Evolutionary conservation across 1,284 basidiomycete genomes (phyloP).

Genomic region (Agroathelia rolfsii): DNA sequence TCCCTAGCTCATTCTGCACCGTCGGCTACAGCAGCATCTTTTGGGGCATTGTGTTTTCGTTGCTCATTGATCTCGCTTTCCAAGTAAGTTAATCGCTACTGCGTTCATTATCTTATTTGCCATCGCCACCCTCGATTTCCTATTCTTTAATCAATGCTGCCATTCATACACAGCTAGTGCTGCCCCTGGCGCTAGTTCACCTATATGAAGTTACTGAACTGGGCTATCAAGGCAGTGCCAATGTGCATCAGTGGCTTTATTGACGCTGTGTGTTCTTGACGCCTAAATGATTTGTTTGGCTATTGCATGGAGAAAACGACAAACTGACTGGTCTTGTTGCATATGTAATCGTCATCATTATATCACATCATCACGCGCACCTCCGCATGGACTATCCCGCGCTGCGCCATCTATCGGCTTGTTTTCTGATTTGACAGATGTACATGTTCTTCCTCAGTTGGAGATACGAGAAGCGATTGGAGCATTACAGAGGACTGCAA

Average conservation of each 20-base stretch:
- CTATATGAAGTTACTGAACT: too few species aligned
- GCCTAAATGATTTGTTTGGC: too few species aligned
- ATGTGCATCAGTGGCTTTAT: too few species aligned
- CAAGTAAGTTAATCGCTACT: slow-evolving; percentile 39
- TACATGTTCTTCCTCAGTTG: slow-evolving; percentile 69
- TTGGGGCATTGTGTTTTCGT: slow-evolving; percentile 55
- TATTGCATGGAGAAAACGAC: too few species aligned
- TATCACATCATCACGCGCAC: too few species aligned
- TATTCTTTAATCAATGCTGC: slow-evolving; percentile 10
- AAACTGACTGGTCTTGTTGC: too few species aligned
- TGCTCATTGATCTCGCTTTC: slow-evolving; percentile 58
- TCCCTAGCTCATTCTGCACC: slow-evolving; percentile 55
- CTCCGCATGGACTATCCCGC: too few species aligned
- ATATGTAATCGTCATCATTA: too few species aligned
- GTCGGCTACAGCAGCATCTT: slow-evolving; percentile 57
- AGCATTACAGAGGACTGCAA: slow-evolving; percentile 56
- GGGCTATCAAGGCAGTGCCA: too few species aligned
- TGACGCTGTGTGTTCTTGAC: too few species aligned
- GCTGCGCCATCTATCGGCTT: slow-evolving; percentile 4
- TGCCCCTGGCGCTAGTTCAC: slow-evolving; percentile 11
- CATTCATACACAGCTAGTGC: slow-evolving; percentile 11
- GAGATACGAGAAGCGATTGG: slow-evolving; percentile 60
- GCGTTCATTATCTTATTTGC: too few species aligned
- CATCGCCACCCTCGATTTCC: slow-evolving; percentile 3
- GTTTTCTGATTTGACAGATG: slow-evolving; percentile 32